Conservation (phyloP, 345 rosid genomes). For the Eucalyptus leucophloia region DNA sequence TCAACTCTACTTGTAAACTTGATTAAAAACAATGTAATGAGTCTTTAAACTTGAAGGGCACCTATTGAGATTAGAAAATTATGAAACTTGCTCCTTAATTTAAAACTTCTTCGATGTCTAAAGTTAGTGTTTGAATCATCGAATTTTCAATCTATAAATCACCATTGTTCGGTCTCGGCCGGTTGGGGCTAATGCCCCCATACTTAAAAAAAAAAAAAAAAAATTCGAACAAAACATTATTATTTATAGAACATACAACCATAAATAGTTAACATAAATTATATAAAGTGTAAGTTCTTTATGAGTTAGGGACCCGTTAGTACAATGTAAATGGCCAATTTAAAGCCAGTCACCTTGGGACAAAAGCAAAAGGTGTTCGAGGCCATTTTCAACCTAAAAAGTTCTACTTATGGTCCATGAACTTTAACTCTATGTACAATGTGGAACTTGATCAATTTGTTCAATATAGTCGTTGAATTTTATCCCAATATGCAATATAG, state of each 20-base stretch:
- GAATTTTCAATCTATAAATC: background rate
- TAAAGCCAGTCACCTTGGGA: background rate
- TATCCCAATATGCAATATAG: too few relatives aligned
- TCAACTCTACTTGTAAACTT: background rate
- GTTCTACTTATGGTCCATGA: background rate
- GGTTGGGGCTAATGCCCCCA: background rate
- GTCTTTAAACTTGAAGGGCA: background rate
- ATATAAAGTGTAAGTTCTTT: too few relatives aligned
- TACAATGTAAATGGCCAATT: background rate
- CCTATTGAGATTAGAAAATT: background rate
- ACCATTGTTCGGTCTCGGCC: background rate
- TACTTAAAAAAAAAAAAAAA: too few relatives aligned
- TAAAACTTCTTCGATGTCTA: background rate
- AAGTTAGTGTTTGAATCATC: background rate
- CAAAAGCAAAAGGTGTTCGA: background rate
- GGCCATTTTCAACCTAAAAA: background rate
- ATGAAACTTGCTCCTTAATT: too few relatives aligned
- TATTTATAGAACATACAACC: background rate
- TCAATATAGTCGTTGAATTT: accelerated
- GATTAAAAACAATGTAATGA: background rate
- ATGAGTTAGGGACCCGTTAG: background rate
- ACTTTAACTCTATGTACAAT: too few relatives aligned
- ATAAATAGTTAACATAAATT: background rate
- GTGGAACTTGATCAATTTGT: too few relatives aligned
- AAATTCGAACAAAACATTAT: too few relatives aligned